Evolutionary conservation across 208 protist species (phyloP).

Genomic region (Leptomonas pyrrhocoris): DNA sequence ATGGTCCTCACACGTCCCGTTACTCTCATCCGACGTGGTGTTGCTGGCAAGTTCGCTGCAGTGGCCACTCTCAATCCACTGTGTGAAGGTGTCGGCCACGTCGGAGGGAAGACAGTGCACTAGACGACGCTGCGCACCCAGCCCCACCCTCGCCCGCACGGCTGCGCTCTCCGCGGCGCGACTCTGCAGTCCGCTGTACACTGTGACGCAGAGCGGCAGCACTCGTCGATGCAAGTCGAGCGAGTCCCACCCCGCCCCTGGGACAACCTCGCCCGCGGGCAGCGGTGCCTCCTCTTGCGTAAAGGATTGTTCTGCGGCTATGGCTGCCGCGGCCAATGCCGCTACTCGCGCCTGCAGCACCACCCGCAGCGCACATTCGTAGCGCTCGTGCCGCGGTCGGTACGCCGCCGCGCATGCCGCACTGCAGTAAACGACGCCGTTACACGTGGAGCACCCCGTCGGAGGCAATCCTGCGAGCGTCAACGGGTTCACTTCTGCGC

Average conservation of each 20-base stretch:
- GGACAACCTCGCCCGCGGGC: slow-evolving; percentile 32
- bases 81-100: slow-evolving; percentile 19
- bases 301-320: background rate
- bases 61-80: slow-evolving; percentile 5
- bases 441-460: slow-evolving; percentile 35
- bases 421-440: slow-evolving; percentile 47
- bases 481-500: slow-evolving; percentile 16
- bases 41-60: background rate
- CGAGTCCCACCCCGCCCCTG: slow-evolving; percentile 35
- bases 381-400: slow-evolving; percentile 27
- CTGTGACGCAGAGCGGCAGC: slow-evolving; percentile 39
- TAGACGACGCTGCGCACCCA: slow-evolving; percentile 31
- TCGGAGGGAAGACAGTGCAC: slow-evolving; percentile 25
- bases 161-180: slow-evolving; percentile 21
- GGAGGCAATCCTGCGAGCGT: background rate
- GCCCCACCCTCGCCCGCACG: slow-evolving; percentile 25
- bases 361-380: slow-evolving; percentile 42
- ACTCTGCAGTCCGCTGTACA: slow-evolving; percentile 39
- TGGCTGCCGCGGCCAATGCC: slow-evolving; percentile 7
- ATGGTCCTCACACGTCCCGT: background rate
- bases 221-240: slow-evolving; percentile 27
- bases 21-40: background rate
- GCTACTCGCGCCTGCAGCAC: slow-evolving; percentile 27
- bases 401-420: slow-evolving; percentile 37
- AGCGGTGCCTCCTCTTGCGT: background rate